Base-by-base conservation (phyloP, 371 early-diverging fungal species). In the Mortierella sp. region DNA sequence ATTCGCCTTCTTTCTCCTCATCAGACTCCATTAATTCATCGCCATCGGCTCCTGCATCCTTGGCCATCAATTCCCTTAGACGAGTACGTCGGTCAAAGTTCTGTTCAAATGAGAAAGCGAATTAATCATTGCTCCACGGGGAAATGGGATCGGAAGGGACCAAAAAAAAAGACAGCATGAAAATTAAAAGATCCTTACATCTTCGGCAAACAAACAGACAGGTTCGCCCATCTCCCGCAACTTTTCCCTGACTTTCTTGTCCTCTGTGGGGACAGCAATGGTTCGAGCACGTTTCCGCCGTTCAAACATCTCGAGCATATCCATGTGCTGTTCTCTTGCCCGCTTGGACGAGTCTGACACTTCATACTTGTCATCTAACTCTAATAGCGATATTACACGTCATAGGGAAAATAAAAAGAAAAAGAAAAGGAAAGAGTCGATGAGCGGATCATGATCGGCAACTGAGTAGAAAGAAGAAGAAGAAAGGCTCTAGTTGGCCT, bases 241-340 rank as follows among this genome's bases (percentile, higher is more conserved):
- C 61, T 87, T 82, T 44, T 83, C 84, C 21, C 94, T 82, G 25
- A 98, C 98, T 58, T 90, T 86, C 14, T 74, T 74, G 81, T 98
- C 98, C 60, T 96, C 95, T 4, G 98, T 98, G 7, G 98, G 98
- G 0, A 98, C 95, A 7, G 95, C 96, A 7, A 98, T 72, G 30
- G 87, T 80, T 44, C 93, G 84, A 0, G 96, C 96, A 6, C 93
- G 79, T 68, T 91, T 89, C 72, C 91, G 89, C 60, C 95, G 88
- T 61, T 95, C 97, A 72, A 98, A 94, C 76, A 94, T 94, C 44
- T 92, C 93, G 57, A 96, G 70, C 21, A 92, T 85, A 47, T 92
- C 89, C 48, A 83, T 85, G 57, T 95, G 91, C 43, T 93, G 93
- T 37, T 87, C 89, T 23, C 87, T 81, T 29, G 89, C 87, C 58